phyloP scores from a whole-genome alignment of 129 eudicot genomes.

The Helianthus tuberosus region DNA sequence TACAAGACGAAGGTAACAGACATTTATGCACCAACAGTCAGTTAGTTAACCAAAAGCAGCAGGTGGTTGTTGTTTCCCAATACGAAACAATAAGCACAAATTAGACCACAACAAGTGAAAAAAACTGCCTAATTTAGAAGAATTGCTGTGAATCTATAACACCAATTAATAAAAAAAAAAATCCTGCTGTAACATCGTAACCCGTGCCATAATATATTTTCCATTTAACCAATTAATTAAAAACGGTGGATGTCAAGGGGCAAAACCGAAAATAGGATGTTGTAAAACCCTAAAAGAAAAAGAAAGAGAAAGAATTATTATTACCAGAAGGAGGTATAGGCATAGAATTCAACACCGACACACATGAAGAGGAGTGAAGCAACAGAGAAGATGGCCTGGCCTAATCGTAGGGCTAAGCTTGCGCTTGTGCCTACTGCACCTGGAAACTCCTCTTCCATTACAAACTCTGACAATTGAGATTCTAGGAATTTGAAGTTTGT shows the following conservation, averaged over 20 bases:
- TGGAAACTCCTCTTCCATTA: conserved; percentile 62
- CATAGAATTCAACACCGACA: conserved; percentile 68
- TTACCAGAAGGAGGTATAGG: conserved; percentile 92
- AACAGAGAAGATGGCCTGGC: conserved; percentile 76
- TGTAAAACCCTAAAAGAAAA: no score
- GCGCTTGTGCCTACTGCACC: conserved; percentile 93
- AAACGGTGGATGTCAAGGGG: no score
- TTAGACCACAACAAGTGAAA: not conserved
- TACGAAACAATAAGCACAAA: conserved; percentile 3
- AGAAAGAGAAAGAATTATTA: not conserved
- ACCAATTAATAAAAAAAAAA: no score
- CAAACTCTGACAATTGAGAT: not conserved
- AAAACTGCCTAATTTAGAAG: conserved; percentile 10
- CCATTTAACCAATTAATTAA: no score
- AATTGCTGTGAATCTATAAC: no score
- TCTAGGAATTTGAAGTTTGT: not conserved
- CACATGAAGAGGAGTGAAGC: conserved; percentile 95
- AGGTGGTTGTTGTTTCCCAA: conserved; percentile 10
- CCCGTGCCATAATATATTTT: no score
- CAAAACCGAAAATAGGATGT: no score
- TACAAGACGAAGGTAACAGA: no score
- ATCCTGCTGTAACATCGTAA: no score
- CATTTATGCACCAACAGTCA: no score
- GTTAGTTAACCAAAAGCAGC: no score
- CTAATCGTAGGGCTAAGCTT: conserved; percentile 85